phyloP scores from a whole-genome alignment of 1,284 basidiomycete species.

The Moniliella sp. region DNA sequence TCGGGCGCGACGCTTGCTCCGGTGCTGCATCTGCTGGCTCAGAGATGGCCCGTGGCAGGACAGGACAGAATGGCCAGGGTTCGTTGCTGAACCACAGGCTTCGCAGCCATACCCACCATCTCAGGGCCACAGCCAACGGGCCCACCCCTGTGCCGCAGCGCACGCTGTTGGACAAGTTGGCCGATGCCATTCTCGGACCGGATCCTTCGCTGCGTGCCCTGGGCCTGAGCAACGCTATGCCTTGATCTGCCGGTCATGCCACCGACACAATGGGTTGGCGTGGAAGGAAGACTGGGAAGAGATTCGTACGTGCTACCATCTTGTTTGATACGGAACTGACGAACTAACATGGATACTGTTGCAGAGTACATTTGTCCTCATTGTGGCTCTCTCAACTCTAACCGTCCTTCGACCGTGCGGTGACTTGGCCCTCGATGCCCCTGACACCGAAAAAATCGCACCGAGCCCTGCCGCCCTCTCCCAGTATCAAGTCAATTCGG shows the following conservation, averaged over 20 bases:
- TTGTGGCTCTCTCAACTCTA: constrained; percentile 50
- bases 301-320: constrained; percentile 47
- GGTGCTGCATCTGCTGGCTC: too few relatives aligned
- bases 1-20: too few relatives aligned
- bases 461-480: too few relatives aligned
- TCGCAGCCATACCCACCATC: too few relatives aligned
- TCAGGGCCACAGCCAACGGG: too few relatives aligned
- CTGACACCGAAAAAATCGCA: too few relatives aligned
- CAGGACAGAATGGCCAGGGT: too few relatives aligned
- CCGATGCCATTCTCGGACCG: constrained; percentile 35
- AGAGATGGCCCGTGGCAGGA: too few relatives aligned
- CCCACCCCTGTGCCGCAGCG: constrained; percentile 5
- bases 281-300: constrained; percentile 70
- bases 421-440: neutral
- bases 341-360: neutral
- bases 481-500: too few relatives aligned
- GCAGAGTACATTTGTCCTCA: constrained; percentile 54
- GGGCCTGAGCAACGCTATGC: constrained; percentile 50
- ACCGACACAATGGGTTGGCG: constrained; percentile 77
- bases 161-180: constrained; percentile 35
- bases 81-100: too few relatives aligned
- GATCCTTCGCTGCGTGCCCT: constrained; percentile 20
- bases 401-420: constrained; percentile 20
- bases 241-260: constrained; percentile 78
- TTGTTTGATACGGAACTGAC: neutral